Evolutionary conservation across 768 basidiomycete species (phyloP).

Genomic region (Leccinum disarticulatum): DNA sequence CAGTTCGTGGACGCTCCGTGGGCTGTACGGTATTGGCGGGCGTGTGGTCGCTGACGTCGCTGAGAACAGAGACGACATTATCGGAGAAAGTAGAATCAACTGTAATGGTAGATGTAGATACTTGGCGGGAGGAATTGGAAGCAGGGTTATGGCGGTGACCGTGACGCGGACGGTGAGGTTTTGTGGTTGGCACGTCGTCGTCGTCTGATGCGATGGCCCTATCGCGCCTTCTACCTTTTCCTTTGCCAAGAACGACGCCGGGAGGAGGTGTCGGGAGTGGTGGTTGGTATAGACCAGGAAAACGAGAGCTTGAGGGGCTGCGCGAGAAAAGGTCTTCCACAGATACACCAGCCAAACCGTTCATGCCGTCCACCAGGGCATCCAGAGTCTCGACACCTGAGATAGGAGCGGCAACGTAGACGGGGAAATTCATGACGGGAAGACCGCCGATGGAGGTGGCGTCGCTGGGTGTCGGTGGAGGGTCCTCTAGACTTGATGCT

Average conservation of each 20-base stretch:
- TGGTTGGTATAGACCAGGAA: constrained; percentile 69
- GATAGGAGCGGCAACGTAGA: constrained; percentile 73
- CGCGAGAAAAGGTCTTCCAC: constrained; percentile 54
- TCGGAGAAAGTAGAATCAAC: constrained; percentile 22
- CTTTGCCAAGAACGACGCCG: constrained; percentile 65
- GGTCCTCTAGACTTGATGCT: constrained; percentile 71
- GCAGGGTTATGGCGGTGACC: constrained; percentile 18
- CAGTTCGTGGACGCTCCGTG: constrained; percentile 39
- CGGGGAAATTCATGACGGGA: constrained; percentile 50
- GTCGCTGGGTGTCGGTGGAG: constrained; percentile 70
- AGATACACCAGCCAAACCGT: constrained; percentile 73
- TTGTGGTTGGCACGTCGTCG: constrained; percentile 39
- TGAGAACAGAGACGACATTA: constrained; percentile 11
- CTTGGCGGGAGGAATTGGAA: constrained; percentile 25
- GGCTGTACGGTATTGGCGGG: constrained; percentile 19
- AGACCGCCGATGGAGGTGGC: constrained; percentile 23
- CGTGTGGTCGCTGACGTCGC: constrained; percentile 12
- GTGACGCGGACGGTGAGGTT: constrained; percentile 18
- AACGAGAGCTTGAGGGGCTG: constrained; percentile 49
- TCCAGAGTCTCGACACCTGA: constrained; percentile 86
- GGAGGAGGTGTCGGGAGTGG: constrained; percentile 84
- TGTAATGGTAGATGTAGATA: constrained; percentile 34
- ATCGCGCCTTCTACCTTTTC: constrained; percentile 31
- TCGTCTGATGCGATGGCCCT: constrained; percentile 47
- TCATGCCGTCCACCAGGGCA: constrained; percentile 88